Evolutionary conservation across 2,329 filamentous ascomycete genomes (phyloP).

Genomic region (Trichoderma koningiopsis): DNA sequence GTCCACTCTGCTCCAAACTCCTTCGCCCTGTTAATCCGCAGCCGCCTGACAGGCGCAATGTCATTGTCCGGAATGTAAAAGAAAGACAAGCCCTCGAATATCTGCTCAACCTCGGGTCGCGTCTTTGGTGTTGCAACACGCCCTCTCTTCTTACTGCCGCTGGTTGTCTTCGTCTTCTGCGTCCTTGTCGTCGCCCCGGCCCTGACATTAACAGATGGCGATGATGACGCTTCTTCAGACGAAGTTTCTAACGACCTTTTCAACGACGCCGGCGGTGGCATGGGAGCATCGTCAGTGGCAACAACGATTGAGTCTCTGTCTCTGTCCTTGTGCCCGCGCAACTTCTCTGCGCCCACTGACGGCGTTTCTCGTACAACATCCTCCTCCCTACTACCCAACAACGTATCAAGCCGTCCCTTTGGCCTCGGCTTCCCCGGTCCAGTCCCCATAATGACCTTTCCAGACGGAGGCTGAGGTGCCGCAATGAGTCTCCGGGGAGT

Average conservation of each 20-base stretch:
- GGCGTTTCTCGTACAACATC: constrained; percentile 25
- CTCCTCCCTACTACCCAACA: constrained; percentile 28
- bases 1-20: constrained; percentile 77
- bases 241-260: neutral
- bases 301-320: neutral
- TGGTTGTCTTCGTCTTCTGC: constrained; percentile 31
- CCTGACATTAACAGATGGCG: constrained; percentile 14
- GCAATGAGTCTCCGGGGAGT: constrained; percentile 29
- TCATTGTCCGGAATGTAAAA: constrained; percentile 85
- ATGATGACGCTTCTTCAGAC: neutral
- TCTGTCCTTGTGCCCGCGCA: neutral
- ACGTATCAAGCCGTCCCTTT: constrained; percentile 30
- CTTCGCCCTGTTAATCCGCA: constrained; percentile 73
- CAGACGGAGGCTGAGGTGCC: constrained; percentile 18
- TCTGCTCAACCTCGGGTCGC: constrained; percentile 54
- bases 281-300: neutral
- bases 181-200: constrained; percentile 26
- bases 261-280: neutral
- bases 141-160: constrained; percentile 42
- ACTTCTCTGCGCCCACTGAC: neutral
- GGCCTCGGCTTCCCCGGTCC: constrained; percentile 26
- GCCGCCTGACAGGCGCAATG: constrained; percentile 63
- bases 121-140: constrained; percentile 47
- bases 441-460: constrained; percentile 33
- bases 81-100: constrained; percentile 64